Evolutionary conservation across 2,329 filamentous ascomycete genomes (phyloP), one percentile per base, ranked within the genome.

Genomic region (Aspergillus ustus): DNA sequence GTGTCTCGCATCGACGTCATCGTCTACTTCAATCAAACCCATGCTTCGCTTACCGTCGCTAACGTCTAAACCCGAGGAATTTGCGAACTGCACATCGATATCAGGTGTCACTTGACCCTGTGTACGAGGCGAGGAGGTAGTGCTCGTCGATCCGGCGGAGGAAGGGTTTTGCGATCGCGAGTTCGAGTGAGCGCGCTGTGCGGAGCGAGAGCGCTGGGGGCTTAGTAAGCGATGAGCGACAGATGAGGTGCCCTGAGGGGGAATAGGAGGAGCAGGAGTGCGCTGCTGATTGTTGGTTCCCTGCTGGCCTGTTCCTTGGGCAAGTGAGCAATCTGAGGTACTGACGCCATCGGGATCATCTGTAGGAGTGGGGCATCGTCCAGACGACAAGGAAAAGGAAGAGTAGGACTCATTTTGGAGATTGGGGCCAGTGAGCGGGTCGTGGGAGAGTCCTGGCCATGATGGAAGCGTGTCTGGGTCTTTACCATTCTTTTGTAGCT

Each of bases 401-500:
- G 44, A 63, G 58, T 45, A 58, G 37, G 57, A 54, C 62, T 63
- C 62, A 64, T 66, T 25, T 46, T 58, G 59, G 20, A 20, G 29
- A 17, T 29, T 44, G 51, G 60, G 20, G 3, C 25, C 60, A 50
- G 56, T 45, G 45, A 52, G 45, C 17, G 48, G 37, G 53, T 62
- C 63, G 29, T 46, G 28, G 51, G 63, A 58, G 45, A 43, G 46
- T 51, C 64, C 53, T 34, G 61, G 62, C 25, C 53, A 54, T 25
- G 40, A 25, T 60, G 57, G 59, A 52, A 56, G 55, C 52, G 52
- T 49, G 48, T 61, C 43, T 53, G 63, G 45, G 61, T 57, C 48
- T 51, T 70, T 73, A 78, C 77, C 76, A 69, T 75, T 75, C 9
- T 68, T 66, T 40, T 74, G 73, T 7, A 67, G 62, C 45, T 76